Conservation (phyloP, 176 grass and related monocot genomes). For the Oryza longistaminata region DNA sequence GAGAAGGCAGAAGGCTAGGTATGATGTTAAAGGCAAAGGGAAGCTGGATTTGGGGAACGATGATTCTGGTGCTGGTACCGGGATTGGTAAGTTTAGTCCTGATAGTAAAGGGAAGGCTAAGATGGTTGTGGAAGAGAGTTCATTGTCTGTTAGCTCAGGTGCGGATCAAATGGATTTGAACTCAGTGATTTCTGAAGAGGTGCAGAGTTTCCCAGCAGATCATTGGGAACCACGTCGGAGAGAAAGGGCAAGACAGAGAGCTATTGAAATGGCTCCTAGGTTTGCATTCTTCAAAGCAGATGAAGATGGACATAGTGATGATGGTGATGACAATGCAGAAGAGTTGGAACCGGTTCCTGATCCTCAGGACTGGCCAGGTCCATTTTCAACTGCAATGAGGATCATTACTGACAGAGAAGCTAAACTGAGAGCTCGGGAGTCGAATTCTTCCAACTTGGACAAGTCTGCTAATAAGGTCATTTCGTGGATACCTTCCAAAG, state of each 20-base stretch:
- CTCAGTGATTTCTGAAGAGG: constrained; percentile 14
- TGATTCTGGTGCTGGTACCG: constrained; percentile 13
- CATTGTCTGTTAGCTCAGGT: constrained; percentile 14
- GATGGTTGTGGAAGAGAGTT: constrained; percentile 50
- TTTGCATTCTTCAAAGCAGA: constrained; percentile 84
- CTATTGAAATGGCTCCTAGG: constrained; percentile 71
- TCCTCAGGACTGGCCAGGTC: constrained; percentile 76
- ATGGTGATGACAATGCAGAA: constrained; percentile 35
- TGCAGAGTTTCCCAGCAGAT: neutral
- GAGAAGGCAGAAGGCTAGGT: neutral
- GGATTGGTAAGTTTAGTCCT: constrained; percentile 6
- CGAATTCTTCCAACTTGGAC: constrained; percentile 43
- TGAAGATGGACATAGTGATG: constrained; percentile 49
- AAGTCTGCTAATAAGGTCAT: constrained; percentile 38
- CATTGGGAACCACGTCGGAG: constrained; percentile 4
- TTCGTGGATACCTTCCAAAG: constrained; percentile 62
- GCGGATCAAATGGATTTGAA: constrained; percentile 22
- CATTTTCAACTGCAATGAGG: constrained; percentile 78
- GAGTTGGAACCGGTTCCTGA: constrained; percentile 45
- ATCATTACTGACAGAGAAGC: constrained; percentile 67
- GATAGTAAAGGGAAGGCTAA: constrained; percentile 61
- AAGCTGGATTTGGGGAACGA: constrained; percentile 46
- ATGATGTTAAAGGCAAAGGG: neutral
- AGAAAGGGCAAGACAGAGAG: constrained; percentile 55
- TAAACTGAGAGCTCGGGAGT: constrained; percentile 60